phyloP scores from a whole-genome alignment of 495 filamentous ascomycete species.

The Sordaria brevicollis region DNA sequence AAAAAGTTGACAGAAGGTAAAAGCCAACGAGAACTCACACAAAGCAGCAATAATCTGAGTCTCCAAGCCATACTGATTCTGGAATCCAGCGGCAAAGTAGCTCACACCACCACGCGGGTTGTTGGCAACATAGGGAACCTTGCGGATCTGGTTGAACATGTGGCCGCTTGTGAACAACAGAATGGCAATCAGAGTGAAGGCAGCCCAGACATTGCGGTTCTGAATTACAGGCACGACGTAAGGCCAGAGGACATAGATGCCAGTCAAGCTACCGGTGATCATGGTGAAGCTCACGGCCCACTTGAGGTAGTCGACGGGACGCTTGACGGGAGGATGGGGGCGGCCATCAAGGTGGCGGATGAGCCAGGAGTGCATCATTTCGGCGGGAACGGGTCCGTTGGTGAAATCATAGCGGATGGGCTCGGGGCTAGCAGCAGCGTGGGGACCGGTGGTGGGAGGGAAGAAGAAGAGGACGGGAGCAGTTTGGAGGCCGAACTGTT shows the following conservation, averaged over 20 bases:
- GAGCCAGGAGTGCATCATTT: slow-evolving; percentile 71
- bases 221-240: slow-evolving; percentile 79
- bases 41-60: slow-evolving; percentile 93
- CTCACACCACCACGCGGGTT: slow-evolving; percentile 77
- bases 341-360: slow-evolving; percentile 63
- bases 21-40: slow-evolving; percentile 53
- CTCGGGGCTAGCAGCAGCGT: slow-evolving; percentile 55
- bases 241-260: slow-evolving; percentile 65
- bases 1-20: not conserved
- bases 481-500: slow-evolving; percentile 93
- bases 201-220: slow-evolving; percentile 90
- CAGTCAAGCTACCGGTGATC: slow-evolving; percentile 54
- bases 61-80: slow-evolving; percentile 91
- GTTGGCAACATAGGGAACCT: slow-evolving; percentile 86
- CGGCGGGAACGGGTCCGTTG: slow-evolving; percentile 59
- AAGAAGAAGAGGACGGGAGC: slow-evolving; percentile 85
- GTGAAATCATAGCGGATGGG: slow-evolving; percentile 84
- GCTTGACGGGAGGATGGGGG: slow-evolving; percentile 63
- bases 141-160: slow-evolving; percentile 99
- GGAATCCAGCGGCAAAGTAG: slow-evolving; percentile 91
- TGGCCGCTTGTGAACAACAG: slow-evolving; percentile 93
- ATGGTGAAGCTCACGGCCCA: slow-evolving; percentile 58
- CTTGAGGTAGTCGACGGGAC: slow-evolving; percentile 79
- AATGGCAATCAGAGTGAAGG: slow-evolving; percentile 76
- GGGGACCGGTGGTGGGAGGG: slow-evolving; percentile 76